Base-by-base conservation (phyloP, 2,329 filamentous ascomycete genomes). In the Fonsecaea monophora region DNA sequence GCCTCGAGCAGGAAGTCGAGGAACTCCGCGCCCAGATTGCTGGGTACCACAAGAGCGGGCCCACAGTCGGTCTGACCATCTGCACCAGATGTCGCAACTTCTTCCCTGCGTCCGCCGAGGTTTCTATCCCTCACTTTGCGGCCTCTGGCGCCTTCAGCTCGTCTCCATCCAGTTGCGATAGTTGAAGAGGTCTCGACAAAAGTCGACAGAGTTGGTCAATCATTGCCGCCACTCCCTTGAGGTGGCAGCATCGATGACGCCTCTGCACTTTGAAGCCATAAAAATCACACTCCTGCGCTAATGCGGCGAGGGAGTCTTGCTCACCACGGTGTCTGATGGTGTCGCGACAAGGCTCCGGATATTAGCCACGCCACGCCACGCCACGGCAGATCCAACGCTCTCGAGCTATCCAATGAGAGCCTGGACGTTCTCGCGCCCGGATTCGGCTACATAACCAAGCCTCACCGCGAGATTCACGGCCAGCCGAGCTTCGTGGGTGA, bases 1-100 rank as follows among this genome's bases (percentile, higher is more conserved):
- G 58, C n/a, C 53, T 68, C 34, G 42, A 68, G 45, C 50, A 38
- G 15, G 66, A 68, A 37, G 56, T 68, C 7, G 57, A 54, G 13
- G 48, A 68, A 42, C 58, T 68, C 32, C 58, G 59, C 30, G 42
- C 30, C 40, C 65, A 64, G 13, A 18, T 68, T 4, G 65, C 65
- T n/a, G 21, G 40, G 1, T 48, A 42, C 30, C 60, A 55, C 37
- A 56, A 45, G 21, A 40, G 32, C 32, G 60, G 50, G 2, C 60
- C 50, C 5, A 56, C 38, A 15, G 59, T 42, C 6, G 59, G 53
- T n/a, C 55, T 61, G 59, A 66, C 64, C 12, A 58, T 66, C 42
- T 66, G 64, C 34, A 56, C 60, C 7, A 57, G 55, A 34, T 66
- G 64, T 25, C 53, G 64, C 32, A 66, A 60, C 45, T 66, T 66